phyloP scores from a whole-genome alignment of 371 early-diverging fungal genomes.

The Catenaria anguillulae region DNA sequence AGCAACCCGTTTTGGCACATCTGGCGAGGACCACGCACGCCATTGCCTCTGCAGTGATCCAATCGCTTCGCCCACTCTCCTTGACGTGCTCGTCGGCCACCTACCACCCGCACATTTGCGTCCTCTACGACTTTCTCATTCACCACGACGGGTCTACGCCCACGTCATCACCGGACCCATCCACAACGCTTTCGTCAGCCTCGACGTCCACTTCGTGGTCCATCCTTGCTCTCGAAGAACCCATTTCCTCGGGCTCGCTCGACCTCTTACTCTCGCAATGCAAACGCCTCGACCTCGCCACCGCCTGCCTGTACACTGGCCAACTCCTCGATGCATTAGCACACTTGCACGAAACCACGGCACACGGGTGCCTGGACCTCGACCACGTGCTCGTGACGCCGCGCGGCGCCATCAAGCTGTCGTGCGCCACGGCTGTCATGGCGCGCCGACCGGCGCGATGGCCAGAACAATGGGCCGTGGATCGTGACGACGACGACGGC shows the following conservation, averaged over 20 bases:
- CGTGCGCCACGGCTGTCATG: background rate
- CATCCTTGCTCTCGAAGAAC: background rate
- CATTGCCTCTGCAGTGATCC: background rate
- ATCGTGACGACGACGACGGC: background rate
- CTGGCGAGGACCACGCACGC: background rate
- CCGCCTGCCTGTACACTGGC: background rate
- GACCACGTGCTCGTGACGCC: background rate
- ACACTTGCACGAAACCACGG: background rate
- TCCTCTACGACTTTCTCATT: background rate
- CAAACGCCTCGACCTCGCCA: background rate
- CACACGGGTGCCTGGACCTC: background rate
- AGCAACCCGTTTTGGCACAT: background rate
- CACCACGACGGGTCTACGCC: background rate
- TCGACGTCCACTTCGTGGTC: no score
- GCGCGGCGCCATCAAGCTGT: background rate
- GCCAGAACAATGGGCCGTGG: background rate
- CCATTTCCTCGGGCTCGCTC: background rate
- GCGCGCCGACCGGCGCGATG: background rate
- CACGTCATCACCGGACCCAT: background rate
- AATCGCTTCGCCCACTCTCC: background rate
- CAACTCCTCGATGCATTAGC: background rate
- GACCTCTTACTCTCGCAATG: background rate
- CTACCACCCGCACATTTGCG: background rate
- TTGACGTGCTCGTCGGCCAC: conserved; percentile 1
- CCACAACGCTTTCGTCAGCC: background rate